Evolutionary conservation across 371 early-diverging fungal genomes (phyloP).

Genomic region (Cokeromyces recurvatus): DNA sequence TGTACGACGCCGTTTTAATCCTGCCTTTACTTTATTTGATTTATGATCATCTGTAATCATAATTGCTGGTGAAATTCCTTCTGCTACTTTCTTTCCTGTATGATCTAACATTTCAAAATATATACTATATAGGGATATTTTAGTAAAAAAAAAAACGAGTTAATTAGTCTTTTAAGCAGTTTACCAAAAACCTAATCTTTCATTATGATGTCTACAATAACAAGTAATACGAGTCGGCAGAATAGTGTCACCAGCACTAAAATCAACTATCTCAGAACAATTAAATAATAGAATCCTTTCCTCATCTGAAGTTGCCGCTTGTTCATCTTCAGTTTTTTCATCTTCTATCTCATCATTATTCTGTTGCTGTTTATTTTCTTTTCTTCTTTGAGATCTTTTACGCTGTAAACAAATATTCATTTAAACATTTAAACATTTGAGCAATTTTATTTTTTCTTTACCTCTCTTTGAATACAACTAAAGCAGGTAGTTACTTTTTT

Average conservation of each 20-base stretch:
- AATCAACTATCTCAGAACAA: conserved; percentile 79
- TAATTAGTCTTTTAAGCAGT: conserved; percentile 1
- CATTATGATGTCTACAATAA: conserved; percentile 91
- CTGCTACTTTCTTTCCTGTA: conserved; percentile 66
- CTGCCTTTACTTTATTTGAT: conserved; percentile 63
- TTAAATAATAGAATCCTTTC: conserved; percentile 79
- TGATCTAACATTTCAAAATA: conserved; percentile 74
- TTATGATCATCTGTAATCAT: conserved; percentile 97
- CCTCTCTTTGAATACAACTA: conserved; percentile 87
- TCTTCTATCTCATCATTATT: conserved; percentile 23
- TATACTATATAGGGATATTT: conserved; percentile 29
- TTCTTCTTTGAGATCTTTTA: conserved; percentile 48
- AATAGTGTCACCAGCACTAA: conserved; percentile 83
- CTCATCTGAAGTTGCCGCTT: conserved; percentile 56
- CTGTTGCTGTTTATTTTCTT: conserved; percentile 32
- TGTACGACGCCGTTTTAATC: conserved; percentile 40
- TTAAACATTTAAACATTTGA: neutral
- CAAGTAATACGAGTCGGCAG: conserved; percentile 92
- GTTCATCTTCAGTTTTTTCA: conserved; percentile 37
- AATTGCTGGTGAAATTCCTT: conserved; percentile 85
- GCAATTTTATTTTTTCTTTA: conserved; percentile 6
- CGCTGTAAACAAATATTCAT: conserved; percentile 21
- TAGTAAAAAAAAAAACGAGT: neutral
- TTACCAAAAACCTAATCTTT: conserved; percentile 80
- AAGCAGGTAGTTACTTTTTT: conserved; percentile 76